A percentile compares a stretch with the other conserved stretches of the same genome.
These are phyloP conservation scores for Penicillium roqueforti DNA, from an alignment of 495 filamentous ascomycete genomes.

Conservation along the genomic window DNA sequence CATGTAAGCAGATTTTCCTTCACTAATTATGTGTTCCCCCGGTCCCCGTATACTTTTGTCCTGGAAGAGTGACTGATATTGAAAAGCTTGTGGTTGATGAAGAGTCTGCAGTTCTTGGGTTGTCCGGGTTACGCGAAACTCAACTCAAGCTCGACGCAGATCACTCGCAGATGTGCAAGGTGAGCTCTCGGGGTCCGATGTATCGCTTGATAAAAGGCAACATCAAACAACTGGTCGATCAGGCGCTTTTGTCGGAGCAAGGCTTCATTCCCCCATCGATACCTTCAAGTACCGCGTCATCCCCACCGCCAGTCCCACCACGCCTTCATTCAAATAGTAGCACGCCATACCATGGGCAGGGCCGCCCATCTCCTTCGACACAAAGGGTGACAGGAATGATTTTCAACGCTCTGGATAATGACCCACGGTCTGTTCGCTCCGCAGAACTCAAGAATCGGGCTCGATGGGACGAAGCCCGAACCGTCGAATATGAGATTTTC, in stretches of 20 bases:
- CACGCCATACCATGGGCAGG: constrained; percentile 24
- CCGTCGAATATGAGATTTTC: constrained; percentile 35
- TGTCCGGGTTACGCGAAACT: constrained; percentile 37
- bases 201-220: constrained; percentile 39
- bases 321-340: constrained; percentile 35
- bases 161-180: constrained; percentile 41
- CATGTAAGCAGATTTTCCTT: constrained; percentile 22
- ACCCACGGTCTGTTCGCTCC: constrained; percentile 28
- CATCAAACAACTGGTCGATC: constrained; percentile 37
- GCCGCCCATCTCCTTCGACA: constrained; percentile 8
- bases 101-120: constrained; percentile 36
- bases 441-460: constrained; percentile 30
- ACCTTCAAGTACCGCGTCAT: background rate
- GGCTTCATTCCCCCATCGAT: constrained; percentile 32
- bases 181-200: constrained; percentile 31
- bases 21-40: background rate
- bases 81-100: constrained; percentile 37
- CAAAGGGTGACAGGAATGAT: constrained; percentile 21
- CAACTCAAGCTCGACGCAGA: constrained; percentile 40
- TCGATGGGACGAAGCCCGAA: constrained; percentile 33
- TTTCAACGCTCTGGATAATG: constrained; percentile 25
- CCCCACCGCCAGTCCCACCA: constrained; percentile 30
- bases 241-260: constrained; percentile 32
- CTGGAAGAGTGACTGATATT: constrained; percentile 10
- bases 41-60: no score